Base-by-base conservation (phyloP, 2,329 filamentous ascomycete species). In the Phyllosticta ampelicida region DNA sequence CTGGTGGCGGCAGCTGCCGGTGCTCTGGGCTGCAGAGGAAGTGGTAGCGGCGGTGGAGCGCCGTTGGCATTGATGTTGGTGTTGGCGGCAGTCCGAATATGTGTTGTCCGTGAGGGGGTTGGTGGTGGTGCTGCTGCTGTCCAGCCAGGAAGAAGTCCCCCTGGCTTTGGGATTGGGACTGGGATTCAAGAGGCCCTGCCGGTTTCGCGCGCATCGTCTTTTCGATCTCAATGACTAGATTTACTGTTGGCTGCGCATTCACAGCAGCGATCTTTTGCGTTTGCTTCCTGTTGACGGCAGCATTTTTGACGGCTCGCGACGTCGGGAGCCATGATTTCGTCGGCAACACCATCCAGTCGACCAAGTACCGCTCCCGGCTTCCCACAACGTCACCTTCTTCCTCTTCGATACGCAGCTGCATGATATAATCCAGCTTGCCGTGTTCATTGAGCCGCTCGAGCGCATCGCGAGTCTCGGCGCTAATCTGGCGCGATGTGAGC, bases 401-500 rank as follows among this genome's bases (percentile, higher is more conserved):
- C 6, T 44, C 36, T n/a, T 44, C 36, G 6, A 44, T 44, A 6
- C 36, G 36, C 2, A 44, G 4, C 8, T 16, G 36, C 36, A 44
- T n/a, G 13, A 44, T n/a, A 8, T 44, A 44, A 4, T n/a, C n/a
- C 36, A 44, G 36, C 13, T n/a, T 44, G 13, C 36, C 13, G 13
- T 44, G 36, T n/a, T 3, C 36, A n/a, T 44, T 16, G 36, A 44
- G 36, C 36, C 36, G 36, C 5, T 44, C 16, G 36, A 44, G 36
- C 13, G 36, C 16, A n/a, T 44, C 36, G 4, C 13, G 16, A 13
- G 36, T 44, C 21, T 58, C 55, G 18, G 8, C 51, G 55, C 49
- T 18, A 19, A 58, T 11, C 21, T 58, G 55, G 36, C 36, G 55
- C 36, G 19, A 53, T 13, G 50, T 53, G 55, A 51, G 49, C 11